Evolutionary conservation across 805 yeast genomes (phyloP), one percentile per base, ranked within the genome.

Genomic region (Teunomyces lycoperdinae): DNA sequence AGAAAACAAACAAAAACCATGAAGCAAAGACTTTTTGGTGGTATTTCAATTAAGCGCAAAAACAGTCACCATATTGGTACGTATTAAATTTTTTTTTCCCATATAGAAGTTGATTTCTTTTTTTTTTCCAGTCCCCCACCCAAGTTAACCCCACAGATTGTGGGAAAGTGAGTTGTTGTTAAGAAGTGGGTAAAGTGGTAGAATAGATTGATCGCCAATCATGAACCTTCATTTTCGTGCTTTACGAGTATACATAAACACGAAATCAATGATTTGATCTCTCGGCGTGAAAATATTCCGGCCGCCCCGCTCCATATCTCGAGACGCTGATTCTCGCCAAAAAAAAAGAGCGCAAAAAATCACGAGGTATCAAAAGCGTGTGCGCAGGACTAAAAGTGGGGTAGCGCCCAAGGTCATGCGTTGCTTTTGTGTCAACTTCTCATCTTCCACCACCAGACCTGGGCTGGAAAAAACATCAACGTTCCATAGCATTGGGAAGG

Each of bases 1-100:
- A 58, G 76, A 39, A 38, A 38, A 26, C 41, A 38, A 11, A 38
- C 16, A 14, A 38, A n/a, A 14, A 10, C 30, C 9, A 38, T 38
- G 29, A 38, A 38, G 17, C 41, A 38, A 26, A 28, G 41, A 35
- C 40, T 47, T 38, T 32, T 45, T 43, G 31, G 49, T 43, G 31
- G 49, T 24, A 38, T 43, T 62, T 40, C 56, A 64, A 47, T 50
- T 51, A 48, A 63, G 68, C 41, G 68, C 62, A 45, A 63, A 56
- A 14, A 38, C 41, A 38, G 41, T 13, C 29, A 38, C n/a, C 41
- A 17, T 43, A 55, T 62, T 20, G 66, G 73, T 70, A 69, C 54
- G 74, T 70, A 67, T 67, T 28, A 38, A 47, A 46, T 31, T 46
- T 46, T 48, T 48, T 41, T 32, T 44, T 43, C 16, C 24, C 24